Percentiles rank a stretch among this genome's conserved stretches.
Conservation (phyloP, 2,329 filamentous ascomycete species). For the Verticillium tricorpus region DNA sequence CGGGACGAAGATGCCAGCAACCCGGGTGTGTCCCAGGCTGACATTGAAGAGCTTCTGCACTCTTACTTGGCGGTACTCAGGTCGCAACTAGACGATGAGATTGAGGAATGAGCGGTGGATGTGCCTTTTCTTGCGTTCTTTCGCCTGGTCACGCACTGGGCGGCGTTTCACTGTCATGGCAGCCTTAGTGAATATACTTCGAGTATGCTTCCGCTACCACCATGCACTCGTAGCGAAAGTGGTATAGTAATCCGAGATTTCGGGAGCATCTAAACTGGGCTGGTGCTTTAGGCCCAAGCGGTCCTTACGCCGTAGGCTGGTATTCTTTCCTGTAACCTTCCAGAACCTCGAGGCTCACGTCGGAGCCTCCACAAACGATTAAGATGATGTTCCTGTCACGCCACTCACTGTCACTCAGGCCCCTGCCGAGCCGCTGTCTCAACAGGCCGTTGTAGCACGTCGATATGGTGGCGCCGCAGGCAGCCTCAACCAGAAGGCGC, state of each 20-base stretch:
- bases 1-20: not conserved
- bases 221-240: too few relatives aligned
- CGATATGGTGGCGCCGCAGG: slow-evolving; percentile 79
- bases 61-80: not conserved
- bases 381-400: slow-evolving; percentile 71
- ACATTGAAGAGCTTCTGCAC: not conserved
- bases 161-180: not conserved
- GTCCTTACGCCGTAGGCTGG: not conserved
- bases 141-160: not conserved
- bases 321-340: slow-evolving; percentile 51
- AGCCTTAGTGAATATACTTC: not conserved
- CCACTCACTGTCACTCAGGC: slow-evolving; percentile 51
- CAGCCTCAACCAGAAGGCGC: slow-evolving; percentile 73
- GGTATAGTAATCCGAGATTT: too few relatives aligned
- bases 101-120: not conserved
- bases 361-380: slow-evolving; percentile 76
- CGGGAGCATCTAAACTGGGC: too few relatives aligned
- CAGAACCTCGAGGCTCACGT: slow-evolving; percentile 59
- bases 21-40: not conserved
- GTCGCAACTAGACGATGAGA: not conserved
- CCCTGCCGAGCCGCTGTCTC: slow-evolving; percentile 52
- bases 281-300: too few relatives aligned
- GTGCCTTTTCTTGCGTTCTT: not conserved
- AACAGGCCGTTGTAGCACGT: slow-evolving; percentile 61
- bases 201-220: not conserved